Evolutionary conservation across 108 stramenopile species (phyloP), one percentile per base, ranked within the genome.

Genomic region (Mediolabrus comicus): DNA sequence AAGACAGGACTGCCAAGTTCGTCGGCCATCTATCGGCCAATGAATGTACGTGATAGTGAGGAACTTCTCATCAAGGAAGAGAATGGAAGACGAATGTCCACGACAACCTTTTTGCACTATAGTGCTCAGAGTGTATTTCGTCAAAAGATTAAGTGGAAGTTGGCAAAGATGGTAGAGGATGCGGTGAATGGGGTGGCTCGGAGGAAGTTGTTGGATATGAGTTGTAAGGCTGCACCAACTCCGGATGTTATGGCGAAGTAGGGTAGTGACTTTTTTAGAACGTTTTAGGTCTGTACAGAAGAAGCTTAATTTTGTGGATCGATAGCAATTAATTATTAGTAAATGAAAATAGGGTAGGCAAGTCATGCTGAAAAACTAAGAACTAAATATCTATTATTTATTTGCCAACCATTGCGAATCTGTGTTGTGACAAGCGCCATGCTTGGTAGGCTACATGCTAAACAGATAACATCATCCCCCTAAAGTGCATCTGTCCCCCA

Each of bases 61-160:
- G 39, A 32, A 5, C 39, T 34, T 10, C 1, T 57, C 19, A 17
- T 34, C 6, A 16, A 38, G n/a, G 56, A 8, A 49, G 46, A 9
- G 3, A 7, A n/a, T 34, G 31, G 17, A 43, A 36, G 56, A 11
- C 2, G 2, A 3, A 57, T 57, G 56, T 57, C 56, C 17, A 36
- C 16, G 8, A 36, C 33, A 2, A 35, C 56, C 7, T 57, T 57
- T 35, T 35, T 57, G 1, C 27, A 35, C 6, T 57, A 57, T 10
- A 57, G 56, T 17, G 56, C 56, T 17, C 38, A 57, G 12, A 35
- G 56, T 43, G 39, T 43, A n/a, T 19, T 43, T 10, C 56, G 56
- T 5, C 56, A 57, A 36, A 57, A 57, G 56, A 43, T 57, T n/a
- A 57, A 43, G 38, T 57, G 39, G 38, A 57, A 57, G 35, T 43